Base-by-base conservation (phyloP, 1,284 basidiomycete species). In the Ganoderma sp. region DNA sequence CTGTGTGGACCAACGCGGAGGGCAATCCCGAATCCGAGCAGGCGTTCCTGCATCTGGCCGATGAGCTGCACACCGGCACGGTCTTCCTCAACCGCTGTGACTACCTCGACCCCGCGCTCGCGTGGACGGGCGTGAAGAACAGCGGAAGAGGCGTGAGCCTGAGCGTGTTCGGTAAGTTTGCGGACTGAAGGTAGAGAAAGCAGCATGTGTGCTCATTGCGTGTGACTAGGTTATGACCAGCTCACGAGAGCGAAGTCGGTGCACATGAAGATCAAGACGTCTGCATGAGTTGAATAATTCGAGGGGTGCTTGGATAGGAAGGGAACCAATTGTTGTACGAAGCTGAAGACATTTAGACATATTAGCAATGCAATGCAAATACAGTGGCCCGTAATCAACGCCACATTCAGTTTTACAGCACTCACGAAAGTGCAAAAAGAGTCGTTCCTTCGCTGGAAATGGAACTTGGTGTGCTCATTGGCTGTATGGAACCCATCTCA, bases 81-180 rank as follows among this genome's bases (percentile, higher is more conserved):
- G 96, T 98, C 3, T 98, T 95, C 80, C 79, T 97, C 75, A 98
- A 98, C 81, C 85, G 91, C 60, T 95, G 93, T 71, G 96, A 98
- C 79, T 91, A 85, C 76, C 85, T 97, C 50, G 96, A 98, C 77
- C 96, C 97, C 1, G 95, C 95, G 1, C 82, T 98, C 2, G 88
- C 94, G 1, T 99, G 97, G 97, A 94, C 92, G 1, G 97, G 97
- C 1, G 92, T 95, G 67, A 99, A 98, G 84, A 84, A 98, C 77
- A 95, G 93, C 66, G 97, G 97, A 22, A 84, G 95, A 41, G 97
- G 97, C 2, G 83, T 98, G 70, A 96, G 93, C 75, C 81, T 98
- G 74, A 95, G 93, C 77, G 90, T 91, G 76, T 95, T 95, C 71
- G 95, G 95, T 94, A 71, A 69, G 90, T 28, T 3, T 25, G 5